Evolutionary conservation across 768 basidiomycete species (phyloP).

Genomic region (Tylopilus subfusipes): DNA sequence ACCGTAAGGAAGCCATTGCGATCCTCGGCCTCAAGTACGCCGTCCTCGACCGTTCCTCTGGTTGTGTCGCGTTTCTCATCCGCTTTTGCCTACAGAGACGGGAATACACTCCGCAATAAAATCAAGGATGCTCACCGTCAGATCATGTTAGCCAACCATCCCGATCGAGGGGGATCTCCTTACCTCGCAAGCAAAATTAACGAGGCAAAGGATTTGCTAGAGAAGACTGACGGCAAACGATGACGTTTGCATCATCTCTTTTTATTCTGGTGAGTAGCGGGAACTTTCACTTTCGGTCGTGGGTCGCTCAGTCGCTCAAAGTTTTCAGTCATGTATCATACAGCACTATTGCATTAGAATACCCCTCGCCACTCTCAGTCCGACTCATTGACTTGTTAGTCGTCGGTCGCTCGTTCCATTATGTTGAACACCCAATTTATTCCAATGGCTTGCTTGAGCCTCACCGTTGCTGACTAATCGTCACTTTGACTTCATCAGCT

Average conservation of each 20-base stretch:
- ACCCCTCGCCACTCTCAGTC: conserved; percentile 12
- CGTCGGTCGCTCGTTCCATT: not conserved
- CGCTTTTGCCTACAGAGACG: conserved; percentile 56
- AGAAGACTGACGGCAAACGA: conserved; percentile 64
- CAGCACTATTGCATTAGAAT: conserved; percentile 19
- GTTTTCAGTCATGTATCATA: conserved; percentile 21
- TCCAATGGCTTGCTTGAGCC: too few relatives aligned
- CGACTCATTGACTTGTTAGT: not conserved
- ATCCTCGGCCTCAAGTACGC: conserved; percentile 91
- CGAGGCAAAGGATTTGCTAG: conserved; percentile 91
- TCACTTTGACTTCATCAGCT: not conserved
- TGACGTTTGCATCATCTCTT: conserved; percentile 6
- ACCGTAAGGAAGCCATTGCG: conserved; percentile 86
- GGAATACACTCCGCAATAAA: conserved; percentile 64
- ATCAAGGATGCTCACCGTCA: conserved; percentile 95
- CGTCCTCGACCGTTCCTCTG: not conserved
- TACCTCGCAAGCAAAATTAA: conserved; percentile 99
- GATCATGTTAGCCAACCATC: conserved; percentile 98
- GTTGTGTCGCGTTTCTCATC: not conserved
- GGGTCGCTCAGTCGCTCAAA: conserved; percentile 1
- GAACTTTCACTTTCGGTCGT: not conserved
- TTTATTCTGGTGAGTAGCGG: conserved; percentile 10
- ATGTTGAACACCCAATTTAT: too few relatives aligned
- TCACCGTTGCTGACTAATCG: conserved; percentile 17
- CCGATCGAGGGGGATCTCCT: conserved; percentile 97